Evolutionary conservation across 345 rosid species (phyloP), one percentile per base, ranked within the genome.

Genomic region (Eucalyptus virginea): DNA sequence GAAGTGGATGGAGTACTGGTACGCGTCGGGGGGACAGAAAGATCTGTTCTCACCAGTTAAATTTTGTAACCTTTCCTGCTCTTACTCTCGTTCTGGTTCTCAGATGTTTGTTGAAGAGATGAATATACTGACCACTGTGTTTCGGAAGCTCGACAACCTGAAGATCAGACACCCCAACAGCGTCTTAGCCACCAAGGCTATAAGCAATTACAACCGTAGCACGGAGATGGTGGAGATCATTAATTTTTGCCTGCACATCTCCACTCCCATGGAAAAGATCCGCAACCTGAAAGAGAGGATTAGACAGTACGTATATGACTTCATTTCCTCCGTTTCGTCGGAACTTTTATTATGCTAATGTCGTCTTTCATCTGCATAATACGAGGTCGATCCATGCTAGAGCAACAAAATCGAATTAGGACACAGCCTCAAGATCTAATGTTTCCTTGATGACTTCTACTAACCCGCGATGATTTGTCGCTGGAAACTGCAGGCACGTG

Each of bases 71-170:
- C 23, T 32, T 45, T 81, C 54, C 16, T 24, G 87, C 9, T 86
- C 58, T 58, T 51, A 60, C 77, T 77, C 13, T 21, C 24, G 47
- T 49, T 45, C 69, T 44, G 52, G 72, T 88, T 56, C 47, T 81
- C 93, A 94, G 95, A 89, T 94, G 94, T 80, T 62, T 19, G 96
- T 94, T 5, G 94, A 94, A 87, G 96, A 95, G 89, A 95, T 95
- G 95, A 93, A 94, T 81, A 94, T 95, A 90, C 90, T 94, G 86
- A 93, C 93, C 9, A 95, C 95, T 17, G 93, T 94, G 67, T 95
- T 94, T 48, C 86, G 93, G 45, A 90, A 92, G 90, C 24, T 47
- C 48, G 93, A 94, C 62, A 88, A 94, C 89, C 94, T 93, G 77
- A 92, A 95, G 91, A 91, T 95, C 51, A 88, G 81, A 26, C 92